Conservation (phyloP, 768 basidiomycete species). For the Mycena kentingensis region DNA sequence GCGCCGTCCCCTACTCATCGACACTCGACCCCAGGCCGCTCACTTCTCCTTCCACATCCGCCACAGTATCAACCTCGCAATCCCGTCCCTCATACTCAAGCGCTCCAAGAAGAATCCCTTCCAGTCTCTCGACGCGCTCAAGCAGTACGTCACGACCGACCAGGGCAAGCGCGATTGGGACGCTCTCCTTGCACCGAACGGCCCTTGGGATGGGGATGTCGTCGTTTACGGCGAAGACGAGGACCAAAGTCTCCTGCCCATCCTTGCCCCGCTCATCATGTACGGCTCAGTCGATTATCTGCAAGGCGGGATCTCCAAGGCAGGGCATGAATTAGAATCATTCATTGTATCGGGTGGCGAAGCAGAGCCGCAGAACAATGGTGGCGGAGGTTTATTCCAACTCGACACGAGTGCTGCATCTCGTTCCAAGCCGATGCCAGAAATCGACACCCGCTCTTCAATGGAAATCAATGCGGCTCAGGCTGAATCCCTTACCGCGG, state of each 20-base stretch:
- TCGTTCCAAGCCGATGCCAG: conserved; percentile 53
- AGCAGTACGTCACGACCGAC: conserved; percentile 82
- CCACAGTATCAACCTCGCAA: conserved; percentile 79
- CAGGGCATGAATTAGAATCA: conserved; percentile 54
- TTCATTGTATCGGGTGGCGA: conserved; percentile 51
- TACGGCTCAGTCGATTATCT: conserved; percentile 66
- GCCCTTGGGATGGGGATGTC: conserved; percentile 73
- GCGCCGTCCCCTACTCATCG: conserved; percentile 70
- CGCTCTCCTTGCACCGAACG: conserved; percentile 47
- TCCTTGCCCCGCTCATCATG: conserved; percentile 59
- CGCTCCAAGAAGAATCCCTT: conserved; percentile 75
- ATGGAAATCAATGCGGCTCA: conserved; percentile 31
- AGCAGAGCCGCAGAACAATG: conserved; percentile 30
- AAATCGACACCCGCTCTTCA: conserved; percentile 49
- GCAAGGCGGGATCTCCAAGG: conserved; percentile 68
- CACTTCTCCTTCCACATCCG: conserved; percentile 67
- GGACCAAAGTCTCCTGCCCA: conserved; percentile 68
- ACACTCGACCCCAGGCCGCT: conserved; percentile 72
- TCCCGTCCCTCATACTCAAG: conserved; percentile 89
- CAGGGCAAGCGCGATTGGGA: conserved; percentile 75
- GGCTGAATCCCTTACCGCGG: conserved; percentile 36
- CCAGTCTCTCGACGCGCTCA: conserved; percentile 65
- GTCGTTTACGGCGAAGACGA: conserved; percentile 81
- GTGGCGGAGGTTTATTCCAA: conserved; percentile 62
- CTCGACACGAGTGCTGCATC: conserved; percentile 61